Evolutionary conservation across 129 eudicot species (phyloP), one percentile per base, ranked within the genome.

Genomic region (Flaveria ramosissima): DNA sequence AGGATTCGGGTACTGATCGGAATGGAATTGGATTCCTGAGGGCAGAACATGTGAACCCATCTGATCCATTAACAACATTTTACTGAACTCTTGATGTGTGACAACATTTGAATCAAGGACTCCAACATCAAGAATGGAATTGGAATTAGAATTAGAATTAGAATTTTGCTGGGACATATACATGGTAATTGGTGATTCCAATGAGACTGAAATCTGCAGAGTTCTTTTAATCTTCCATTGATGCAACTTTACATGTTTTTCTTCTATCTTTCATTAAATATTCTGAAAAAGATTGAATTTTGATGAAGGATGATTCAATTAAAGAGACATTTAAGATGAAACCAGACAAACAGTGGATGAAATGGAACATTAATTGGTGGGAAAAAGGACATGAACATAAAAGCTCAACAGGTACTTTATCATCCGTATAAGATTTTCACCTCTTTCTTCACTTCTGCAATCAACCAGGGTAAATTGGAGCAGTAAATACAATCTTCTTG

Each of bases 191-290:
- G 41, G 7, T 36, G 41, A 36, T 36, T 36, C 41, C 41, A 4
- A 36, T 36, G 41, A 36, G 41, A 36, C 41, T 36, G 41, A 36
- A 36, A 43, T 43, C 12, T 10, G 43, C 74, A 62, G 75, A 84
- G 84, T 62, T 86, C 86, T 77, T 85, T 85, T 43, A 68, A 74
- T 82, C 90, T 88, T 76, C 78, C 86, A 71, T 80, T 77, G 71
- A 80, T 80, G 77, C 88, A 75, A 71, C 66, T 80, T 16, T 88
- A 87, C 96, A 88, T 56, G 63, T n/a, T 56, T 90, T 36, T 71
- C 70, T 76, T 75, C 20, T 48, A 43, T 65, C 56, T 51, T 63
- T 2, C 48, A 62, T 20, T 72, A n/a, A 79, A 52, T 3, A 64
- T 52, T 73, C 74, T 72, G 78, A 67, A 79, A 72, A 42, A 39